Conservation (phyloP, 2,329 filamentous ascomycete genomes). For the Xylaria sp. region DNA sequence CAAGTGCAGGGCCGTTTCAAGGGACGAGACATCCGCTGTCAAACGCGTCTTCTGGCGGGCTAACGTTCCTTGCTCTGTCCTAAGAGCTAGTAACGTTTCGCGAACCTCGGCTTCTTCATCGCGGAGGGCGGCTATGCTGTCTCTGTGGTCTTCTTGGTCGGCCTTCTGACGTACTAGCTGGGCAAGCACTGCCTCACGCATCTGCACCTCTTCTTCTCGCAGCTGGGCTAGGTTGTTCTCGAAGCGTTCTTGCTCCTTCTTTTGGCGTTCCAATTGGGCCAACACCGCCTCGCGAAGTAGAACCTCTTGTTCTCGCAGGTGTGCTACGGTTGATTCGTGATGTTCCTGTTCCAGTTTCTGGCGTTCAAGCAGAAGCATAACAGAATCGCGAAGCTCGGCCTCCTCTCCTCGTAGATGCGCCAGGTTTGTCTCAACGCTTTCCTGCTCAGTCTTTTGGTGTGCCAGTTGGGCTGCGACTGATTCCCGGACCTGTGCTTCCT, state of each 20-base stretch:
- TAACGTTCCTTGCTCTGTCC: conserved; percentile 74
- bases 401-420: background rate
- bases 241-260: background rate
- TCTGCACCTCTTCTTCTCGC: background rate
- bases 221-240: background rate
- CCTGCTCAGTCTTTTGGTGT: conserved; percentile 49
- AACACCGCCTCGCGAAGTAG: background rate
- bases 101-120: conserved; percentile 58
- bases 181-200: background rate
- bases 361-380: background rate
- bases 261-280: background rate
- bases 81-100: conserved; percentile 60
- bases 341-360: background rate
- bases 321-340: background rate
- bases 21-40: conserved; percentile 81
- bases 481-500: background rate
- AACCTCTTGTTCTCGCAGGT: background rate
- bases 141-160: conserved; percentile 64
- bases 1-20: conserved; percentile 87
- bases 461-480: background rate
- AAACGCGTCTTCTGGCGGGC: conserved; percentile 77
- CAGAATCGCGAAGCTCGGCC: background rate
- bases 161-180: conserved; percentile 7
- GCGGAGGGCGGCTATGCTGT: conserved; percentile 53
- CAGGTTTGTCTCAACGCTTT: conserved; percentile 39